Evolutionary conservation across 2,329 filamentous ascomycete genomes (phyloP), one percentile per base, ranked within the genome.

Genomic region (Fusarium subglutinans): DNA sequence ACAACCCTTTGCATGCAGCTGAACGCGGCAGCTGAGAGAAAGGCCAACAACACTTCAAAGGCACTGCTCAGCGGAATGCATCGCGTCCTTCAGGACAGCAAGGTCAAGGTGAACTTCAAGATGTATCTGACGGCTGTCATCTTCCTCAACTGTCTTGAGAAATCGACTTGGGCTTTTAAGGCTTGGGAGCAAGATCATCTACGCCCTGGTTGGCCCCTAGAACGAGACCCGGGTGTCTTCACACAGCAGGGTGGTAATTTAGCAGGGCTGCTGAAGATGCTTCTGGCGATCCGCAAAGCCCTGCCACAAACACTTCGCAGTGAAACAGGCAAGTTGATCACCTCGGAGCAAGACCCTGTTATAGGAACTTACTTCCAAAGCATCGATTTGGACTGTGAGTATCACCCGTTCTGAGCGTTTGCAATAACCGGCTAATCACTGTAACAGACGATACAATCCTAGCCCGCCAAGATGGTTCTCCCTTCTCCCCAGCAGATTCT

Each of bases 151-250:
- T 91, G 89, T 73, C 85, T 92, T 20, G 90, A 92, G 78, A 92
- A 92, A 81, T 90, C 89, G 0, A 92, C 90, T 0, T 92, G 90
- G 90, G 88, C 89, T 2, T 92, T 92, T 82, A 91, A 91, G 71
- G 90, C 89, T 5, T 92, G 90, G 90, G 90, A 91, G 75, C 88
- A 91, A 78, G 86, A 89, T 63, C 87, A 88, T 56, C 85, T 91
- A 33, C 86, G 88, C 5, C 85, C 86, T 2, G 86, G 87, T 48
- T 92, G 90, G 90, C 90, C 90, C 8, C 83, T 92, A 7, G 88
- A 90, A 77, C 81, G 84, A 43, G 87, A 87, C 13, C 90, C 90
- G 0, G 82, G 84, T 56, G 83, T 84, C 57, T 92, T 89, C 76
- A 88, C 88, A 2, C 85, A 87, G 63, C 90, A 92, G 73, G 90